Base-by-base conservation (phyloP, 1,284 basidiomycete genomes). In the Pseudozyma pruni region DNA sequence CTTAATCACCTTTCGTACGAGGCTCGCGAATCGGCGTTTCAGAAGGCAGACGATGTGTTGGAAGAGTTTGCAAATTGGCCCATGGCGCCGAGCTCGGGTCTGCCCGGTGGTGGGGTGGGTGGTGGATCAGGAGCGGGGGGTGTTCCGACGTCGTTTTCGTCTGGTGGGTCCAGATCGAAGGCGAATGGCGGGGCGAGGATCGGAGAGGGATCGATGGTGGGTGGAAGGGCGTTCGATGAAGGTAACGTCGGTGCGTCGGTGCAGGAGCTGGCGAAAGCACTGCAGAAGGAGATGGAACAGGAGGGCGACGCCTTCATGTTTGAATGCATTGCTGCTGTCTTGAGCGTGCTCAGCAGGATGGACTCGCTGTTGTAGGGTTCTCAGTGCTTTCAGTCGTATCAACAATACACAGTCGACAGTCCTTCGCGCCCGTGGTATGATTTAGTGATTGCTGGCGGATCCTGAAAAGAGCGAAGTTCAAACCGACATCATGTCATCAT, bases 31-130 rank as follows among this genome's bases (percentile, higher is more conserved):
- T 49, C 69, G 13, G 78, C 78, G 3, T 75, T 78, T 32, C 71
- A 76, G 39, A 79, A 78, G 40, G 76, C 70, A 16, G 75, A 75
- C 40, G 71, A 80, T 13, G 55, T 81, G 10, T 29, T 81, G 20
- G 61, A 66, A 23, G 75, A 76, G 35, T 81, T 81, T 59, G 68
- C 64, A 10, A 72, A 69, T 33, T 82, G 81, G 81, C 81, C 81
- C 22, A 82, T 82, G 80, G 80, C 78, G 25, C 78, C 80, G 11
- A 39, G 60, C 23, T 55, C 76, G 0, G 75, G 75, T 1, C 39
- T 78, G 8, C 53, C 71, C 11, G 55, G 59, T 4, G 68, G 59
- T 1, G 61, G 64, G 0, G 60, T 64, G 1, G 64, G 64, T 11
- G 73, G 59, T 22, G 60, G 58, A 25, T 42, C 61, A 11, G 55